Conservation (phyloP, 1,284 basidiomycete species). For the Anthracocystis panici-leucophaei region DNA sequence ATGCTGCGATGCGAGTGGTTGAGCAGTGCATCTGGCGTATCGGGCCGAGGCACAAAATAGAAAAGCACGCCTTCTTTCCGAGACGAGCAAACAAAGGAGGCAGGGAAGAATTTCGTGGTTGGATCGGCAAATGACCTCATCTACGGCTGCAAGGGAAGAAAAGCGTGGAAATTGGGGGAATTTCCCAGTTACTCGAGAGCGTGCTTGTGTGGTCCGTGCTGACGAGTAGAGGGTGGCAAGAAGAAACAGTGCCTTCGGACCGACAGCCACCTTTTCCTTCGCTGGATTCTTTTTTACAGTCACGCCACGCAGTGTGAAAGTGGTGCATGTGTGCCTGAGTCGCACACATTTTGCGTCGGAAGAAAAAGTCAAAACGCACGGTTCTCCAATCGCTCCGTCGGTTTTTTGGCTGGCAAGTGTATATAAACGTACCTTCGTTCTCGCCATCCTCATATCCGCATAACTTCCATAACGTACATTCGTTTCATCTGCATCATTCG, state of each 20-base stretch:
- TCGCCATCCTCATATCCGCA: background rate
- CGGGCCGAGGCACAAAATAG: background rate
- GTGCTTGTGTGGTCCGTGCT: constrained; percentile 25
- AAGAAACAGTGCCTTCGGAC: constrained; percentile 1
- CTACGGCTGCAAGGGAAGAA: constrained; percentile 9
- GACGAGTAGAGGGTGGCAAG: background rate
- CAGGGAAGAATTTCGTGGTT: constrained; percentile 16
- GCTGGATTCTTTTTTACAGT: background rate
- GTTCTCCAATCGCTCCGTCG: background rate
- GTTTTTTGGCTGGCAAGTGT: background rate
- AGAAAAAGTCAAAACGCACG: too few species aligned
- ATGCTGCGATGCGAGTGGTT: too few species aligned
- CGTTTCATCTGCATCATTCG: too few species aligned
- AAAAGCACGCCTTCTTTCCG: constrained; percentile 1
- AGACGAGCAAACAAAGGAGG: background rate
- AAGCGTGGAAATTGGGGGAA: constrained; percentile 20
- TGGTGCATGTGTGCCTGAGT: background rate
- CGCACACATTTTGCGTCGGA: background rate
- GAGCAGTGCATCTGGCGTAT: too few species aligned
- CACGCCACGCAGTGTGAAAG: background rate
- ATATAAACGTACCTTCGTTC: background rate
- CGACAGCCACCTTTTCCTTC: background rate
- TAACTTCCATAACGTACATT: background rate
- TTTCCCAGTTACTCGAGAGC: background rate
- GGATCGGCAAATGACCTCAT: constrained; percentile 32